Base-by-base conservation (phyloP, 2,329 filamentous ascomycete genomes). In the Diaporthe batatas region DNA sequence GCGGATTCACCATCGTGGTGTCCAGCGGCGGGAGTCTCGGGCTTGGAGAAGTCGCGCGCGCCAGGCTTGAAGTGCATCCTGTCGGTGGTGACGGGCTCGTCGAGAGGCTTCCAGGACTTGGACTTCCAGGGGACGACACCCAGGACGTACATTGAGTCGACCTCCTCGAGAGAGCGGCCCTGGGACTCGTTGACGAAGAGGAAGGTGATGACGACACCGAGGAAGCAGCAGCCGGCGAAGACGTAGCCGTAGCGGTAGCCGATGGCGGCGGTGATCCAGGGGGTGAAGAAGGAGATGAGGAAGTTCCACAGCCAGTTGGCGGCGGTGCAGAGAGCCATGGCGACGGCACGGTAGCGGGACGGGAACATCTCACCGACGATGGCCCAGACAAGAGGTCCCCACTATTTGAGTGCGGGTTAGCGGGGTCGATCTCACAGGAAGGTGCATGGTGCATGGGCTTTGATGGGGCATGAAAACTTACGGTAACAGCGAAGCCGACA, bases 301-400 rank as follows among this genome's bases (percentile, higher is more conserved):
- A 91, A 92, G 79, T 91, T 91, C 86, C 89, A 91, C 68, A 84
- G 81, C 87, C 87, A 89, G 80, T 89, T 89, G 55, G 81, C 81
- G 7, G 85, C 82, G 2, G 85, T 86, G 16, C 83, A 75, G 68
- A 75, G 73, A 32, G 59, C 73, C 73, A 75, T 75, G 71, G 71
- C 71, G 25, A 69, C 49, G 55, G 73, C 73, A 54, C 73, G 73
- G 73, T 75, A 73, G 42, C 73, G 73, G 25, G 73, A 75, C 32
- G 73, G 73, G 73, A 75, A 75, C 73, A 75, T 89, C 80, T 93
- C 91, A 67, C 89, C 90, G 55, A 91, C 89, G 71, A 92, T 87
- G 42, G 90, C 89, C 92, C 92, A 94, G 6, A 90, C 85, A 67
- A 93, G 89, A 0, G 91, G 91, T 16, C 91, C 92, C 91, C 91